phyloP scores from a whole-genome alignment of 805 yeast genomes.

The Wickerhamomyces strasburgensis region DNA sequence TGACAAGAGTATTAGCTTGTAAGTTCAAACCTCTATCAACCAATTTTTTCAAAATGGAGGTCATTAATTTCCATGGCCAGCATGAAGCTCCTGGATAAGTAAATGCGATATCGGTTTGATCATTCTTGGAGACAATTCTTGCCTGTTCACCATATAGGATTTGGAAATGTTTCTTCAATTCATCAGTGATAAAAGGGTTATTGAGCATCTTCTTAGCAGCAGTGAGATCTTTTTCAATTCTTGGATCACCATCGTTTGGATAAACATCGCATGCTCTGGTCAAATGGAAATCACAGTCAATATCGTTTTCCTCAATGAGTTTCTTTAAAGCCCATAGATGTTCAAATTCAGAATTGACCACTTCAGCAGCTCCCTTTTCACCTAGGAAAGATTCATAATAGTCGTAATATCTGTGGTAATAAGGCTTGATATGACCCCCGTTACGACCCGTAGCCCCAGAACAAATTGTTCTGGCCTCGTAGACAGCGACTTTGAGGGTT shows the following conservation, averaged over 20 bases:
- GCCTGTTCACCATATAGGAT: conserved; percentile 33
- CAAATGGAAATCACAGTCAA: conserved; percentile 36
- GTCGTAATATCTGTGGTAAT: conserved; percentile 15
- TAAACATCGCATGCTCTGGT: conserved; percentile 32
- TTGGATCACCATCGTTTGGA: conserved; percentile 22
- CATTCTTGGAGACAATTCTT: conserved; percentile 56
- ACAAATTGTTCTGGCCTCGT: conserved; percentile 38
- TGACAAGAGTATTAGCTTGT: conserved; percentile 39
- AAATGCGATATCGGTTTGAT: conserved; percentile 76
- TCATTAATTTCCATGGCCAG: conserved; percentile 40
- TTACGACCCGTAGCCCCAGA: conserved; percentile 45
- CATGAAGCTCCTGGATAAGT: conserved; percentile 41
- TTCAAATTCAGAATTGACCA: conserved; percentile 33
- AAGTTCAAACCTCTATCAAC: conserved; percentile 34
- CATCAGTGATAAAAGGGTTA: conserved; percentile 28
- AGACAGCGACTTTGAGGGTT: conserved; percentile 23
- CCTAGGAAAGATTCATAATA: conserved; percentile 10
- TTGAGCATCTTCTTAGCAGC: conserved; percentile 18
- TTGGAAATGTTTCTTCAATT: conserved; percentile 29
- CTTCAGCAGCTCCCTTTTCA: conserved; percentile 29
- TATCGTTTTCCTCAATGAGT: conserved; percentile 28
- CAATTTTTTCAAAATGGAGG: conserved; percentile 27
- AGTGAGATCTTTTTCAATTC: conserved; percentile 12
- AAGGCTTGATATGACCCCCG: conserved; percentile 45
- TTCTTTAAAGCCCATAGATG: conserved; percentile 31